Percentiles rank a stretch among this genome's conserved stretches.
phyloP scores from a whole-genome alignment of 345 rosid species.

The Diplotaxis tenuifolia region DNA sequence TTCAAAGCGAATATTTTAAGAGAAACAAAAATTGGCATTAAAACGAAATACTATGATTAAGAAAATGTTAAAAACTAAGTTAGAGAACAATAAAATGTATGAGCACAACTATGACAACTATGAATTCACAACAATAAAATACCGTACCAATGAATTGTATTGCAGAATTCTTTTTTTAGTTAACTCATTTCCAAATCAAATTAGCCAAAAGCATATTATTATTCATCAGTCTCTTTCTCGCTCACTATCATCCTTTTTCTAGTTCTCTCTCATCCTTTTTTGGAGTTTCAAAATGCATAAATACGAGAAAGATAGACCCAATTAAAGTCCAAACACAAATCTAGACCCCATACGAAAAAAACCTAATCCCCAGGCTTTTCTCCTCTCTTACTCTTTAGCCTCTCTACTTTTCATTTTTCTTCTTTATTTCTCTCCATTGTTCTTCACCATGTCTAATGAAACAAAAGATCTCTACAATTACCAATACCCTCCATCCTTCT shows the following conservation, averaged over 20 bases:
- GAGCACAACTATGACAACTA: background rate
- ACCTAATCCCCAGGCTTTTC: constrained; percentile 27
- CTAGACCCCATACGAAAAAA: constrained; percentile 26
- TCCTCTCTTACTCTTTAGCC: constrained; percentile 30
- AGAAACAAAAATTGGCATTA: background rate
- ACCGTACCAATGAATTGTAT: constrained; percentile 11
- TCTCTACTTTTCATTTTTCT: background rate
- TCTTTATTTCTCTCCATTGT: background rate
- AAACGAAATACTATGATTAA: background rate
- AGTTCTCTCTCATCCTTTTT: constrained; percentile 11
- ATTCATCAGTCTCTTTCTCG: constrained; percentile 1
- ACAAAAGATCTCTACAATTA: constrained; percentile 52
- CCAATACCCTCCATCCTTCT: constrained; percentile 33
- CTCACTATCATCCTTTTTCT: background rate
- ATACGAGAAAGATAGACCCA: constrained; percentile 37
- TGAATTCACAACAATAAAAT: constrained; percentile 29
- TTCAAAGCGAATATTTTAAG: background rate
- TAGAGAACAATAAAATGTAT: background rate
- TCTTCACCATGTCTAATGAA: constrained; percentile 70
- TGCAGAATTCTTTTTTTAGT: background rate
- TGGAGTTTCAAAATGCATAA: constrained; percentile 41
- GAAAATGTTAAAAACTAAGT: background rate
- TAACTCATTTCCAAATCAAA: constrained; percentile 5
- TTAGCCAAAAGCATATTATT: constrained; percentile 15
- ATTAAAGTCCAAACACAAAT: constrained; percentile 37